Evolutionary conservation across 345 rosid genomes (phyloP).

Genomic region (Eucalyptus decipiens): DNA sequence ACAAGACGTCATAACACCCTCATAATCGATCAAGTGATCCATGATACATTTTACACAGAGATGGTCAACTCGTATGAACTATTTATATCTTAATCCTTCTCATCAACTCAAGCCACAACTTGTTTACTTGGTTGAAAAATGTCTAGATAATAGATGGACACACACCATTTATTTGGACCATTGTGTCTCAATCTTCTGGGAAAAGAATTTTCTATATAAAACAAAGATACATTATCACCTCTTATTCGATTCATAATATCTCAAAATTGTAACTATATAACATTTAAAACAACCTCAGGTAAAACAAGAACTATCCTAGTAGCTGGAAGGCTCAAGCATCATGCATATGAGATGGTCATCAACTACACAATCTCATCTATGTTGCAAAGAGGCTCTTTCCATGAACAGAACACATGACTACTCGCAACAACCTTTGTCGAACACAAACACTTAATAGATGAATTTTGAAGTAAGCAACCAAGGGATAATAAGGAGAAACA

Average conservation of each 20-base stretch:
- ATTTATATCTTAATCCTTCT: neutral
- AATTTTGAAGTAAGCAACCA: neutral
- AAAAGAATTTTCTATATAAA: neutral
- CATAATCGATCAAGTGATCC: neutral
- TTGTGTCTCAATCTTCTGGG: neutral
- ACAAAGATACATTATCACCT: neutral
- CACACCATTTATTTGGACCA: neutral
- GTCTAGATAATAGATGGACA: neutral
- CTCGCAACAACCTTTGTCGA: neutral
- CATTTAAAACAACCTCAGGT: neutral
- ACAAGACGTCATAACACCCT: neutral
- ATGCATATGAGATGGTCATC: neutral
- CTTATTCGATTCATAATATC: neutral
- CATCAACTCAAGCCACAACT: neutral
- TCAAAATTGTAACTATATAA: neutral
- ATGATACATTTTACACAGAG: neutral
- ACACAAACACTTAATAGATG: neutral
- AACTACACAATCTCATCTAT: neutral
- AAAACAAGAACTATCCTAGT: neutral
- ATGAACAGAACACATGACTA: neutral
- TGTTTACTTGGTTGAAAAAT: neutral
- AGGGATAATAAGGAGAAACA: neutral
- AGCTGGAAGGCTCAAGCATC: neutral
- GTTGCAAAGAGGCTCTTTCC: neutral
- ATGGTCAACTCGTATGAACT: neutral